A percentile compares a stretch with the other conserved stretches of the same genome.
These are phyloP conservation scores for Physcomitrellopsis africana DNA, from an alignment of 225 moss, liverwort and hornwort species.

Conservation along the genomic window DNA sequence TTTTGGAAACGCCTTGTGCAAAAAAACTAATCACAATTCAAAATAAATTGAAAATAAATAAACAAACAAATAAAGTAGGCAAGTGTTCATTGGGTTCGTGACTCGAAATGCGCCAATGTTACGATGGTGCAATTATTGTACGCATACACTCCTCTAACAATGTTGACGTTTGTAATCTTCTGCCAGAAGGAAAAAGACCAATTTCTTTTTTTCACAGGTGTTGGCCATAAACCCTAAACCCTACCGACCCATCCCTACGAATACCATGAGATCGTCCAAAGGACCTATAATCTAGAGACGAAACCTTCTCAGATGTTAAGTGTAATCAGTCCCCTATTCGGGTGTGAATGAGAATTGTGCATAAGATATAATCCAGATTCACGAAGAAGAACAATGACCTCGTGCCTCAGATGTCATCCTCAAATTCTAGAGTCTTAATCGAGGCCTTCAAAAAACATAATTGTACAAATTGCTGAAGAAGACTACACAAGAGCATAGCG, in stretches of 20 bases:
- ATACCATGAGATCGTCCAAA: not conserved
- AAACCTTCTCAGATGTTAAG: not conserved
- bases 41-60: too few species aligned
- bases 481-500: not conserved
- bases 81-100: not conserved
- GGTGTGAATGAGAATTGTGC: too few species aligned
- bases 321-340: not conserved
- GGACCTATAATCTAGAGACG: not conserved
- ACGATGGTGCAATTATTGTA: not conserved
- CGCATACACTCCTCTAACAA: not conserved
- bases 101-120: not conserved
- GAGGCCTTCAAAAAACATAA: too few species aligned
- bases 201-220: not conserved
- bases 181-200: not conserved
- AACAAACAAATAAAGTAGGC: too few species aligned
- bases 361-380: not conserved
- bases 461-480: not conserved
- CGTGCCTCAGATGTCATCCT: not conserved
- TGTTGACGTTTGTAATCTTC: not conserved
- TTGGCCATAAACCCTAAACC: slow-evolving; percentile 31
- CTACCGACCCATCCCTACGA: not conserved
- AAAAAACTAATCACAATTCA: too few species aligned
- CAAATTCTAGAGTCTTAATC: not conserved
- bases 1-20: too few species aligned
- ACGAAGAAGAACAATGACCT: not conserved